A percentile compares a stretch with the other conserved stretches of the same genome.
Evolutionary conservation across 2,329 filamentous ascomycete genomes (phyloP).

Genomic region (Byssothecium circinans): DNA sequence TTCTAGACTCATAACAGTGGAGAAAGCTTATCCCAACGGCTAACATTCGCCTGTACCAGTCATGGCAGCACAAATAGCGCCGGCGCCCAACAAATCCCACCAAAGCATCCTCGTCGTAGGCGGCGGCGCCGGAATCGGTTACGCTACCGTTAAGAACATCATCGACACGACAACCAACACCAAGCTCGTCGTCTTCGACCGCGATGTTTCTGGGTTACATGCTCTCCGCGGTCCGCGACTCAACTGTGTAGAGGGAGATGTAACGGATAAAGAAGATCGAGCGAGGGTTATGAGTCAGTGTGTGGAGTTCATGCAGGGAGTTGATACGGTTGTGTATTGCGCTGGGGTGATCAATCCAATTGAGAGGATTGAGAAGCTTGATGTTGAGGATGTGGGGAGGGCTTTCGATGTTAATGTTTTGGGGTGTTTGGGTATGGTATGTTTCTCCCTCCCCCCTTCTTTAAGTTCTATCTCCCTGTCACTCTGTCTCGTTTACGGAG

Average conservation of each 20-base stretch:
- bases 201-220: slow-evolving; percentile 1
- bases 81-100: neutral
- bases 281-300: slow-evolving; percentile 16
- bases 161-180: slow-evolving; percentile 4
- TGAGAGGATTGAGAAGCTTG: slow-evolving; percentile 20
- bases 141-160: slow-evolving; percentile 19
- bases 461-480: no score
- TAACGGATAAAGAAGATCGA: slow-evolving; percentile 5
- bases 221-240: slow-evolving; percentile 3
- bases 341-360: slow-evolving; percentile 29
- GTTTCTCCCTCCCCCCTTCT: neutral
- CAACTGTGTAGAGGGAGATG: slow-evolving; percentile 11
- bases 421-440: slow-evolving; percentile 28
- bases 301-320: slow-evolving; percentile 14
- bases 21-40: no score
- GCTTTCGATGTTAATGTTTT: slow-evolving; percentile 31
- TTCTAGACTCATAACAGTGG: no score
- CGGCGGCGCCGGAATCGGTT: slow-evolving; percentile 27
- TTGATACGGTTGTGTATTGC: slow-evolving; percentile 29
- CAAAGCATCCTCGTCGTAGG: slow-evolving; percentile 30
- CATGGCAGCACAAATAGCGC: no score
- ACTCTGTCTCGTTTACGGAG: no score
- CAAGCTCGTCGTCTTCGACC: slow-evolving; percentile 12
- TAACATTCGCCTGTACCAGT: no score
- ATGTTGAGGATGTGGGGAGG: slow-evolving; percentile 19